A percentile compares a stretch with the other conserved stretches of the same genome.
phyloP scores from a whole-genome alignment of 2,329 filamentous ascomycete genomes.

The Leptoxyphium fumago region DNA sequence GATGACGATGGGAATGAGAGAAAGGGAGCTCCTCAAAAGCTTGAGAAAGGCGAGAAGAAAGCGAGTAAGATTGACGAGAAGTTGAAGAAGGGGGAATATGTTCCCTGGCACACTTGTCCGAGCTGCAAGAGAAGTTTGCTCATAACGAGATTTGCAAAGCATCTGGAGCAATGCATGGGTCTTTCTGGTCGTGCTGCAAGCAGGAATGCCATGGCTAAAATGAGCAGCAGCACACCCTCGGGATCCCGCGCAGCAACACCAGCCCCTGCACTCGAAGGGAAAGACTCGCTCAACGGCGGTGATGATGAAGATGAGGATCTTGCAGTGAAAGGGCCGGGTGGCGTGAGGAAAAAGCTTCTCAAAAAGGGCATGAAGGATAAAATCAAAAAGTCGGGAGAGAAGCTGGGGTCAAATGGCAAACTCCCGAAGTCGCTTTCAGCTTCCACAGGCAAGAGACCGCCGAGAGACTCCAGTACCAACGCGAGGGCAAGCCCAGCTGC shows the following conservation, averaged over 20 bases:
- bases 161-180: conserved; percentile 46
- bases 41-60: conserved; percentile 32
- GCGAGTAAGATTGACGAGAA: conserved; percentile 27
- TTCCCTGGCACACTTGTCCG: conserved; percentile 42
- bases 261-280: conserved; percentile 6
- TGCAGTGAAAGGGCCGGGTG: conserved; percentile 12
- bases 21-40: conserved; percentile 11
- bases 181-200: conserved; percentile 39
- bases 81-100: conserved; percentile 35
- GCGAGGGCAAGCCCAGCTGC: conserved; percentile 7
- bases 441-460: conserved; percentile 8
- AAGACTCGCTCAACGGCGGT: conserved; percentile 8
- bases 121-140: conserved; percentile 47
- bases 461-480: conserved; percentile 3
- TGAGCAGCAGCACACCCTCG: conserved; percentile 17
- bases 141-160: conserved; percentile 45
- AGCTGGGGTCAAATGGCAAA: conserved; percentile 20
- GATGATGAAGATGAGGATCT: conserved; percentile 17
- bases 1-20: conserved; percentile 6
- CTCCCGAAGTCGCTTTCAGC: conserved; percentile 10
- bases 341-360: conserved; percentile 21
- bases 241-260: conserved; percentile 21
- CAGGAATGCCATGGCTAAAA: conserved; percentile 34
- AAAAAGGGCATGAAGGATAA: conserved; percentile 28
- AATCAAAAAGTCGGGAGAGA: conserved; percentile 24